Evolutionary conservation across 345 rosid species (phyloP), one percentile per base, ranked within the genome.

Genomic region (Lumnitzera racemosa): DNA sequence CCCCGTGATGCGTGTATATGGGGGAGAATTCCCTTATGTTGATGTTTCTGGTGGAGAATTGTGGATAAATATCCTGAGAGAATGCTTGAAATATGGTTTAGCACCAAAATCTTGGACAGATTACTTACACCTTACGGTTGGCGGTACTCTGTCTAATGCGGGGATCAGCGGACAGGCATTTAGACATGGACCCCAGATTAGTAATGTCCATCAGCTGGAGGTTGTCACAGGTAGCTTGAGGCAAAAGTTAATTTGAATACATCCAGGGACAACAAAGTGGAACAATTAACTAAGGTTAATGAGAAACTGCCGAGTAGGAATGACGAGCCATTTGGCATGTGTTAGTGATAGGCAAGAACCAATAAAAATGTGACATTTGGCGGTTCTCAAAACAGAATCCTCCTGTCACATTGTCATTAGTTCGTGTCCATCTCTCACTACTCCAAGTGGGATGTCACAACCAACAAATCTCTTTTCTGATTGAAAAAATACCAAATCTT

Each of bases 71-170:
- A 82, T 94, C 72, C 83, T 94, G 64, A 78, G 54, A 24, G 90
- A 83, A 67, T 75, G 81, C 72, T 72, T 86, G 63, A 81, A 74
- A 72, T 73, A 80, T 72, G 97, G 97, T 60, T 76, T 94, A 66
- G 83, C 99, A 48, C 99, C 99, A 31, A 84, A 81, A 61, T 90
- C 99, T 20, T 94, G 95, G 96, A 86, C 99, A 9, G 99, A 94
- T 74, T 94, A 87, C 76, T 79, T 94, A 64, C 83, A 84, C 73
- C 86, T 94, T 51, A 94, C 86, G 2, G 97, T 90, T 49, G 99
- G 99, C 15, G 99, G 99, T 47, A 94, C 97, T 46, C 82, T 94
- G 56, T 94, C 97, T 16, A 87, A 88, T 75, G 99, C 89, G 17
- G 99, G 99, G 69, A 83, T 90, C 57, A 87, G 99, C 50, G 99